Conservation (phyloP, 805 yeast species). For the Saccharomyces mikatae region DNA sequence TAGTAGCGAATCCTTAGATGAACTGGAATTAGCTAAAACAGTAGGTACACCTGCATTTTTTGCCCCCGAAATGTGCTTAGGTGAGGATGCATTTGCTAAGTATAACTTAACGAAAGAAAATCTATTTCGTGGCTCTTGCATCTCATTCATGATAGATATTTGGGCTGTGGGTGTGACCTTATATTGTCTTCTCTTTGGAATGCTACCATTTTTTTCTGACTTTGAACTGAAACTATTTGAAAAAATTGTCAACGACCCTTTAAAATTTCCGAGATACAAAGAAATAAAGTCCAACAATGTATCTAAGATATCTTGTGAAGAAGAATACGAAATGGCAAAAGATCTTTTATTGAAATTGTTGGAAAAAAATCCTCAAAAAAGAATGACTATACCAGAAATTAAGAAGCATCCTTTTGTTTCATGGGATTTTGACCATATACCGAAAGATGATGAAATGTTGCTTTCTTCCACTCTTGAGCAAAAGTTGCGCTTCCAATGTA, state of each 20-base stretch:
- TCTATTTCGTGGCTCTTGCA: slow-evolving; percentile 36
- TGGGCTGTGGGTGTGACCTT: slow-evolving; percentile 96
- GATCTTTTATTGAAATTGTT: slow-evolving; percentile 58
- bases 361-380: slow-evolving; percentile 56
- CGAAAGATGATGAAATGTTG: slow-evolving; percentile 6
- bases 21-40: slow-evolving; percentile 83
- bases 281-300: slow-evolving; percentile 20
- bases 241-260: slow-evolving; percentile 57
- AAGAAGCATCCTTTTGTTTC: slow-evolving; percentile 67
- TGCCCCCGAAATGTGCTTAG: slow-evolving; percentile 84
- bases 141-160: slow-evolving; percentile 82
- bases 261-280: slow-evolving; percentile 46
- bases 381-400: slow-evolving; percentile 65
- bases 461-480: slow-evolving; percentile 11
- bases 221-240: slow-evolving; percentile 64
- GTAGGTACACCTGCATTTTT: slow-evolving; percentile 97
- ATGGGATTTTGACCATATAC: slow-evolving; percentile 30
- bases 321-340: slow-evolving; percentile 37
- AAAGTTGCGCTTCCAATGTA: slow-evolving; percentile 23
- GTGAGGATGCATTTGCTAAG: slow-evolving; percentile 29
- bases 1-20: slow-evolving; percentile 33
- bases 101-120: slow-evolving; percentile 19
- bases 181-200: slow-evolving; percentile 80
- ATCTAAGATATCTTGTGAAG: slow-evolving; percentile 29
- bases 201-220: slow-evolving; percentile 80